phyloP scores from a whole-genome alignment of 805 yeast genomes.

The Helenozyma baotianmanensis region DNA sequence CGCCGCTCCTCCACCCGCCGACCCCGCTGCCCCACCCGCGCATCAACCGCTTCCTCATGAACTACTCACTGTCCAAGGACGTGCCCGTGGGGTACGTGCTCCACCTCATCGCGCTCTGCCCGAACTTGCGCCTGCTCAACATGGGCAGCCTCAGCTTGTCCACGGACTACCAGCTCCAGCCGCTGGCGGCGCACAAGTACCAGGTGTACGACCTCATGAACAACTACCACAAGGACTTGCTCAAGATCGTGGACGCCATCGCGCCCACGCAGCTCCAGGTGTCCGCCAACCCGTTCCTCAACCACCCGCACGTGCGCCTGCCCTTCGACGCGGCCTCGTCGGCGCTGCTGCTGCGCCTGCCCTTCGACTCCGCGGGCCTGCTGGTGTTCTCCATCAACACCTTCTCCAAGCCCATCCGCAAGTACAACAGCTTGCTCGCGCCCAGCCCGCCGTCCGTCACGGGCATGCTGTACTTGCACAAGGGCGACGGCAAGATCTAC shows the following conservation, averaged over 20 bases:
- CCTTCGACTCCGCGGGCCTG: constrained; percentile 10
- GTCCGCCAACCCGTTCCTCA: constrained; percentile 2
- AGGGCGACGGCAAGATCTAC: constrained; percentile 27
- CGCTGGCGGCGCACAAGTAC: constrained; percentile 30
- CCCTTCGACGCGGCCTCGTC: constrained; percentile 5
- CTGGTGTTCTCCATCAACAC: constrained; percentile 22
- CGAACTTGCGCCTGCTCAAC: constrained; percentile 51
- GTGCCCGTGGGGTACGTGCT: constrained; percentile 73
- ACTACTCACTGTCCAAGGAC: constrained; percentile 66
- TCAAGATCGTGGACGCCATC: constrained; percentile 20
- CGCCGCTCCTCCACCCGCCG: constrained; percentile 11
- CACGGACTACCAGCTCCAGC: constrained; percentile 55
- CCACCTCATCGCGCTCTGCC: constrained; percentile 66
- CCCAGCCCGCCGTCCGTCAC: constrained; percentile 27
- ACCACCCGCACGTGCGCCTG: background rate
- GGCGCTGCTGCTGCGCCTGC: constrained; percentile 7
- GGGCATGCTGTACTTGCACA: constrained; percentile 25
- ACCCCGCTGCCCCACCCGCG: constrained; percentile 43
- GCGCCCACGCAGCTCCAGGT: constrained; percentile 2
- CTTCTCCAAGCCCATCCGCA: constrained; percentile 27
- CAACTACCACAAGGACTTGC: constrained; percentile 33
- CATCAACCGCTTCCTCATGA: constrained; percentile 55
- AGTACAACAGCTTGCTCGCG: constrained; percentile 36
- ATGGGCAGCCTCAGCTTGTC: constrained; percentile 61
- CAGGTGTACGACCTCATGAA: constrained; percentile 36